phyloP scores from a whole-genome alignment of 2,329 filamentous ascomycete genomes.

The Talaromyces pinophilus region DNA sequence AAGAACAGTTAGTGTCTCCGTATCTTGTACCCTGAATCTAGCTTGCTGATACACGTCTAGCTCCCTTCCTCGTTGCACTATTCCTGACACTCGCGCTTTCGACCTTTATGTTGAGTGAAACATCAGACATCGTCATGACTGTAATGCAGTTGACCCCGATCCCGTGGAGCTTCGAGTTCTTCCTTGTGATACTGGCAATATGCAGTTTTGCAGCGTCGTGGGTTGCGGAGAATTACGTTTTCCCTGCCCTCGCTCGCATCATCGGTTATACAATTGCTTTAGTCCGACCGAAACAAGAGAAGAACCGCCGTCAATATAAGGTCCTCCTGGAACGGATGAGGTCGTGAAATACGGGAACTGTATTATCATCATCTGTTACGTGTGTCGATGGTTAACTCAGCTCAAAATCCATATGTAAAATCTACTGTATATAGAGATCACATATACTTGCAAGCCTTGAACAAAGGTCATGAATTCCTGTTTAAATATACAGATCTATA shows the following conservation, averaged over 20 bases:
- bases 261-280: constrained; percentile 64
- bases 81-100: constrained; percentile 66
- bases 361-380: neutral
- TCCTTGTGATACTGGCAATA: constrained; percentile 69
- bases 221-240: constrained; percentile 69
- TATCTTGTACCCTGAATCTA: constrained; percentile 26
- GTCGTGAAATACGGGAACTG: constrained; percentile 30
- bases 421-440: neutral
- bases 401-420: neutral
- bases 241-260: constrained; percentile 66
- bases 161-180: constrained; percentile 69
- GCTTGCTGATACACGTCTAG: constrained; percentile 48
- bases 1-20: constrained; percentile 67
- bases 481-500: constrained; percentile 6
- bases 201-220: constrained; percentile 70
- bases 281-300: constrained; percentile 60
- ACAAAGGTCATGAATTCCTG: constrained; percentile 4
- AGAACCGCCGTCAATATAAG: constrained; percentile 88
- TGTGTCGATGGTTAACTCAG: neutral
- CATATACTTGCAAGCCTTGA: neutral
- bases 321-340: constrained; percentile 69
- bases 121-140: constrained; percentile 66
- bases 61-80: constrained; percentile 82
- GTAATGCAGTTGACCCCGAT: constrained; percentile 87
- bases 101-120: constrained; percentile 76